Base-by-base conservation (phyloP, 2,329 filamentous ascomycete species). In the Chaetothyriales sp. region DNA sequence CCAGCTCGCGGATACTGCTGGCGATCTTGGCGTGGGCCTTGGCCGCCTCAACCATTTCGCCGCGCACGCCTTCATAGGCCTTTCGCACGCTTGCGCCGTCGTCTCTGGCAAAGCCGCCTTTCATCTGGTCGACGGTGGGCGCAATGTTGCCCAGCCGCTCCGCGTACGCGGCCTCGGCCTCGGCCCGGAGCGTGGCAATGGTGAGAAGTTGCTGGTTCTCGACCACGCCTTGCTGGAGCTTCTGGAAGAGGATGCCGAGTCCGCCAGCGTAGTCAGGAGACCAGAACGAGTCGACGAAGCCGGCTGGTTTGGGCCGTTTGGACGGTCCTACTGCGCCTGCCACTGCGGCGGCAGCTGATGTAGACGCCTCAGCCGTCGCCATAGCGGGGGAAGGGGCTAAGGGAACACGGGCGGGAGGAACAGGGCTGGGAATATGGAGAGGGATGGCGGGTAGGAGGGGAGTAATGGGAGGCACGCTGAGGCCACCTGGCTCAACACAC, bases 211-310 rank as follows among this genome's bases (percentile, higher is more conserved):
- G 92, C 64, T 90, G 86, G 69, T 98, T 94, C 70, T 98, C 92
- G 62, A 89, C 79, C 54, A 94, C 85, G 56, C 92, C 92, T 70
- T 98, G 92, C 69, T 97, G 89, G 52, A 98, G 83, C 76, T 98
- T 98, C 68, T 82, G 82, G 65, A 97, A 98, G 59, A 98, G 79
- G 58, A 97, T 89, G 51, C 90, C 89, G 60, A 98, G 80, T 57
- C 92, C 89, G 75, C 86, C 89, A 67, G 90, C 90, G 77, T 97
- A 97, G 77, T 98, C 92, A 67, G 81, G 81, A 56, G 92, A 95
- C 92, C 92, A 98, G 73, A 98, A 97, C 48, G 89, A 95, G 72
- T 90, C 88, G 61, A 89, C 83, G 71, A 98, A 97, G 63, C 86
- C 81, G 61, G 86, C 85, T 86, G 90, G 90, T 67, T 69, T 81